Evolutionary conservation across 2,329 filamentous ascomycete genomes (phyloP).

Genomic region (Ceratocystis ficicola): DNA sequence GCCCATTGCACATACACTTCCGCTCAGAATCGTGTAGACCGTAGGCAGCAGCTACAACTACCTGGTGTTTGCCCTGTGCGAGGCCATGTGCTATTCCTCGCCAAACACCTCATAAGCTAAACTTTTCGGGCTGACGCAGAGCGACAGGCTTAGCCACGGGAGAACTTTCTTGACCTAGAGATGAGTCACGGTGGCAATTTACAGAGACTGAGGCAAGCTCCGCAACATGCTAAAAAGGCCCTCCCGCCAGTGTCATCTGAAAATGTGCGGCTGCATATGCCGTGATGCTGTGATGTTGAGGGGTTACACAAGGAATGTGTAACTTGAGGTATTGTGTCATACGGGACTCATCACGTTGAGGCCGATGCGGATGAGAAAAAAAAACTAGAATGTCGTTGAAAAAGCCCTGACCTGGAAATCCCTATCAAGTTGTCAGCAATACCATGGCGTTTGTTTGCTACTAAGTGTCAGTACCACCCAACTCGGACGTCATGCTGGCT

Average conservation of each 20-base stretch:
- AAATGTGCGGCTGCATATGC: not conserved
- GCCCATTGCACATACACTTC: not conserved
- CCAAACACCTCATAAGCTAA: not conserved
- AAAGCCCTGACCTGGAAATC: too few species aligned
- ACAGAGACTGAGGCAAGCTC: not conserved
- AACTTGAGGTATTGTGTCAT: not conserved
- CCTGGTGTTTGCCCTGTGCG: not conserved
- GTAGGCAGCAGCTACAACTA: not conserved
- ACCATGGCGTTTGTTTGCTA: not conserved
- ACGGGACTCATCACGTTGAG: not conserved
- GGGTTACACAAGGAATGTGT: not conserved
- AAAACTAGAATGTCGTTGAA: too few species aligned
- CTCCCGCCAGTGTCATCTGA: conserved; percentile 5
- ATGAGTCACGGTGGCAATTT: not conserved
- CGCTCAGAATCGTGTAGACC: not conserved
- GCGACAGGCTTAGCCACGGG: not conserved
- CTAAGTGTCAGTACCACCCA: not conserved
- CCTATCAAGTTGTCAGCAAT: not conserved
- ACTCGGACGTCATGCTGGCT: conserved; percentile 3
- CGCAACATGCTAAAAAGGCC: not conserved
- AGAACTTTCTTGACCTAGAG: not conserved
- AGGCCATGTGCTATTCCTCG: not conserved
- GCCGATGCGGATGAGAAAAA: too few species aligned
- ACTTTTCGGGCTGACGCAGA: not conserved
- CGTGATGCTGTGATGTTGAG: not conserved